Conservation (phyloP, 371 early-diverging fungal species). For the Mycotypha africana region DNA sequence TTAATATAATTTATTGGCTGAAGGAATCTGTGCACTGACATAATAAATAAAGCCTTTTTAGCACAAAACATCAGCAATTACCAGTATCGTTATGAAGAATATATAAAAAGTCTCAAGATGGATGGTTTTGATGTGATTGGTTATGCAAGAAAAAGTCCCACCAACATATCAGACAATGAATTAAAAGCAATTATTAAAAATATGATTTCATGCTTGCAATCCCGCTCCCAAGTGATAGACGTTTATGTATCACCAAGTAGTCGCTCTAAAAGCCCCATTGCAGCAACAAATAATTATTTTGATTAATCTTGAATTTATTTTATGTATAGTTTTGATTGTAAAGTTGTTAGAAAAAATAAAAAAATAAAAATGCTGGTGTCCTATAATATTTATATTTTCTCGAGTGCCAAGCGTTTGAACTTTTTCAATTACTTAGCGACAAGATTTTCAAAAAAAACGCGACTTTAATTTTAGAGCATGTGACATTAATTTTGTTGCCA, state of each 20-base stretch:
- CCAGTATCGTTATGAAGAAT: too few relatives aligned
- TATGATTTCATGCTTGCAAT: too few relatives aligned
- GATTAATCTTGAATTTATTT: too few relatives aligned
- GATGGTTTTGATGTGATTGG: too few relatives aligned
- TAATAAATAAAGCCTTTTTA: slow-evolving; percentile 5
- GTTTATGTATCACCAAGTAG: too few relatives aligned
- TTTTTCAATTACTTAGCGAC: not conserved
- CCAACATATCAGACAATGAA: too few relatives aligned
- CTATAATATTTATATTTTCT: not conserved
- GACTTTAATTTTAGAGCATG: not conserved
- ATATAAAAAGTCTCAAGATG: too few relatives aligned
- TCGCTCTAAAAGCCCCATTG: too few relatives aligned
- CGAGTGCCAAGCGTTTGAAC: not conserved
- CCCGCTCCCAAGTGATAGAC: too few relatives aligned
- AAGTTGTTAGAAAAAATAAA: not conserved
- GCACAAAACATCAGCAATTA: slow-evolving; percentile 7
- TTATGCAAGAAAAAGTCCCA: too few relatives aligned
- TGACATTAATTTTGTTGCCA: not conserved
- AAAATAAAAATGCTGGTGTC: not conserved
- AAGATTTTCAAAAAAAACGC: not conserved
- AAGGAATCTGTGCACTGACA: slow-evolving; percentile 5
- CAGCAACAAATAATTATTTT: too few relatives aligned
- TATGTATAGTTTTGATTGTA: not conserved
- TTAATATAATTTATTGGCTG: slow-evolving; percentile 9
- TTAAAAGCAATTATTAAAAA: too few relatives aligned